Base-by-base conservation (phyloP, 768 basidiomycete genomes). In the Leucogyrophana mollusca region DNA sequence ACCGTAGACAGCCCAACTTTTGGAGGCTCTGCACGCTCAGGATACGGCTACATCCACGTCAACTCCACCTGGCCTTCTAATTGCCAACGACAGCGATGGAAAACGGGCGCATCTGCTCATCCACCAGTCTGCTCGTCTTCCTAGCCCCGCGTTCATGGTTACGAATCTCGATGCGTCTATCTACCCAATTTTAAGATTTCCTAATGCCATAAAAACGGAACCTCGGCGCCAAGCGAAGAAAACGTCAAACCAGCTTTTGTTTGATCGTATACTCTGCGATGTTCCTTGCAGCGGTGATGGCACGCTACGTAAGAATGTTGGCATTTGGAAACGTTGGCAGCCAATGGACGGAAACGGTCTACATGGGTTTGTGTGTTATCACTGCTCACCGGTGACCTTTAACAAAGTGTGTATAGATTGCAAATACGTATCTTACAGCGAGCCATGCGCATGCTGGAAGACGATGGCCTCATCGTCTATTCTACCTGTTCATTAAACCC, bases 241-340 rank as follows among this genome's bases (percentile, higher is more conserved):
- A 24, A 68, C 64, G 20, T 60, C 73, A 17, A 69, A 71, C 37
- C 74, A 78, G 23, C 71, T 99, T 41, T 66, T 85, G 47, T 99
- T 96, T 57, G 95, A 98, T 64, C 76, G 95, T 24, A 95, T 99
- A 48, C 68, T 99, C 25, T 94, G 93, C 40, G 96, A 98, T 62
- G 96, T 99, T 8, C 96, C 96, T 8, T 99, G 96, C 61, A 94
- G 90, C 56, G 96, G 96, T 4, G 96, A 99, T 62, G 96, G 95
- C 0, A 99, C 96, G 1, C 65, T 97, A 46, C 71, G 96, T 51
- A 99, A 99, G 74, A 99, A 99, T 61, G 64, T 89, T 11, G 89
- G 85, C 1, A 96, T 99, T 33, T 99, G 96, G 96, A 89, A 87
- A 61, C 76, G 77, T 34, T 99, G 95, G 95, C 81, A 81, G 35